Evolutionary conservation across 164 flowering plant genomes (phyloP).

Genomic region (Berberis vulgaris): DNA sequence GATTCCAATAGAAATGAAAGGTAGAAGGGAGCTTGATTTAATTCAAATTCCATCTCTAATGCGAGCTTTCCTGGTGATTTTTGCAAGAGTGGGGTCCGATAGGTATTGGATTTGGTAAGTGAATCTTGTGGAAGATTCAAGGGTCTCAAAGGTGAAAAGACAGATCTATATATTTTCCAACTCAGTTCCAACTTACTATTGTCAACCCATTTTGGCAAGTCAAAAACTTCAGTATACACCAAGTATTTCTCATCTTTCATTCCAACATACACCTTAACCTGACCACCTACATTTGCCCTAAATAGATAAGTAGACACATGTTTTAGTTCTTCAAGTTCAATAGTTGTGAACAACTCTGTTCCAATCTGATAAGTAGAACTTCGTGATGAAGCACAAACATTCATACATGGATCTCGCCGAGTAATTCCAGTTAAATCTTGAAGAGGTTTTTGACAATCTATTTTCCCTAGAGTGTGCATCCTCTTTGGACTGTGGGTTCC

Average conservation of each 20-base stretch:
- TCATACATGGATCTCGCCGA: conserved; percentile 10
- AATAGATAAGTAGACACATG: conserved; percentile 39
- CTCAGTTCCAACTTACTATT: conserved; percentile 28
- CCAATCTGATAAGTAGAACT: conserved; percentile 28
- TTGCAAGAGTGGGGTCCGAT: conserved; percentile 37
- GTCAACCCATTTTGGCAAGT: conserved; percentile 23
- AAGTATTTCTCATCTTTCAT: conserved; percentile 32
- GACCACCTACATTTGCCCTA: conserved; percentile 59
- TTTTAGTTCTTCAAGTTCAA: conserved; percentile 24
- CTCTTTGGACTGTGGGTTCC: conserved; percentile 8
- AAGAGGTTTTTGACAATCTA: conserved; percentile 9
- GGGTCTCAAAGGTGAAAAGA: conserved; percentile 40
- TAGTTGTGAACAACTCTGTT: conserved; percentile 10
- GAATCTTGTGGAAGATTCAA: conserved; percentile 19
- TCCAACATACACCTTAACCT: conserved; percentile 55
- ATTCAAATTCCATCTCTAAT: conserved; percentile 44
- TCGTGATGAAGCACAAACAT: conserved; percentile 25
- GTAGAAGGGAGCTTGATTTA: conserved; percentile 55
- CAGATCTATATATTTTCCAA: conserved; percentile 68
- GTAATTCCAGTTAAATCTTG: conserved; percentile 4
- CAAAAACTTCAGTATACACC: conserved; percentile 51
- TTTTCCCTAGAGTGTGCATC: conserved; percentile 13
- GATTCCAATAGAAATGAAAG: conserved; percentile 54
- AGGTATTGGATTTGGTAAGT: conserved; percentile 14
- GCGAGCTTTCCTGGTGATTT: conserved; percentile 25